Evolutionary conservation across 805 yeast genomes (phyloP), one percentile per base, ranked within the genome.

Genomic region (Pichia phayaonensis): DNA sequence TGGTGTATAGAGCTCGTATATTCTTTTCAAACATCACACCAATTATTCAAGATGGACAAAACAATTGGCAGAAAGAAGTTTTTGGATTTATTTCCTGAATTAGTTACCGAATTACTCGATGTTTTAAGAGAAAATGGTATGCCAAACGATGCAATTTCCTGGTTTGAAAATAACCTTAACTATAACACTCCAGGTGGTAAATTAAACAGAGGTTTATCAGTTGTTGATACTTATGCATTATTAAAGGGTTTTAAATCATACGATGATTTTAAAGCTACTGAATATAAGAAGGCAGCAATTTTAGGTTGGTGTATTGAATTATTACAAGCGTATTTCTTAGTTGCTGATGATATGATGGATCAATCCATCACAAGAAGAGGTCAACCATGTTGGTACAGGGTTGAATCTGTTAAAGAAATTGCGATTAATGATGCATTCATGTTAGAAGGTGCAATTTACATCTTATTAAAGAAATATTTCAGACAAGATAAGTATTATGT

Each of bases 331-430:
- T 94, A 88, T 68, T 94, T 94, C 76, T 77, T 94, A 62, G 98
- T 94, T 51, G 95, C 98, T 31, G 99, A 94, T 68, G 99, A 94
- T 67, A 94, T 94, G 82, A 94, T 94, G 99, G 99, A 94, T 69
- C 81, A 82, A 59, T 86, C 96, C 34, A 85, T 88, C 68, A 94
- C 99, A 41, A 86, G 99, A 77, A 84, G 99, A 69, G 99, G 97
- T 53, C 97, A 92, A 72, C 94, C 97, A 58, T 94, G 99, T 71
- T 94, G 99, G 99, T 94, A 90, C 75, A 81, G 76, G 64, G 77
- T 72, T 36, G 81, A 79, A 58, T 81, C 80, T 40, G 97, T 94
- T 53, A 88, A 87, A 40, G 89, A 89, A 66, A 84, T 94, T 65
- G 99, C 99, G 53, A 94, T 94, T 70, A 94, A 94, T 65, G 99